A percentile compares a stretch with the other conserved stretches of the same genome.
Conservation (phyloP, 1,139 yeast genomes). For the Pneumocystis murina region DNA sequence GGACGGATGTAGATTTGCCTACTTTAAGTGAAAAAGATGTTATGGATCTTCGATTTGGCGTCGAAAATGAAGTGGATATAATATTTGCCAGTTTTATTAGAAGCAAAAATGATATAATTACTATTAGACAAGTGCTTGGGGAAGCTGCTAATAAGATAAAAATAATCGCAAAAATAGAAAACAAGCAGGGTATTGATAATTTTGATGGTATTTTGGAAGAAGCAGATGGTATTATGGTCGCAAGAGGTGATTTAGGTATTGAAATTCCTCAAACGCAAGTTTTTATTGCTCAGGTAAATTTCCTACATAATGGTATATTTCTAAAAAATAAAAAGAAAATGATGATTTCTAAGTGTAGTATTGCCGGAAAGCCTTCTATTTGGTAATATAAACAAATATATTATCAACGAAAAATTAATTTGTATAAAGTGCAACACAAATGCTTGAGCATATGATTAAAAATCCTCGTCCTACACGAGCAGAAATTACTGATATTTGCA, state of each 20-base stretch:
- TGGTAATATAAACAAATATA: constrained; percentile 27
- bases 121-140: constrained; percentile 87
- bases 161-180: constrained; percentile 93
- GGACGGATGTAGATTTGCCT: constrained; percentile 96
- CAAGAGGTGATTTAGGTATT: constrained; percentile 98
- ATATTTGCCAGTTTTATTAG: constrained; percentile 96
- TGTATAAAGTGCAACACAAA: constrained; percentile 63
- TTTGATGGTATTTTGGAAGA: constrained; percentile 86
- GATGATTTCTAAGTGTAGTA: constrained; percentile 95
- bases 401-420: not conserved
- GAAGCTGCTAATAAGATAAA: constrained; percentile 93
- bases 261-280: constrained; percentile 99
- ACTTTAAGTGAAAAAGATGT: constrained; percentile 94
- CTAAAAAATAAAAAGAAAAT: constrained; percentile 39
- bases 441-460: constrained; percentile 98
- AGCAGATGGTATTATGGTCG: constrained; percentile 99
- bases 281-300: constrained; percentile 59
- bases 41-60: constrained; percentile 83
- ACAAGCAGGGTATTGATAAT: constrained; percentile 99
- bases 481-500: constrained; percentile 97
- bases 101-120: constrained; percentile 74
- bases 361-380: constrained; percentile 98
- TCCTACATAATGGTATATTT: not conserved
- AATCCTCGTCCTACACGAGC: constrained; percentile 99
- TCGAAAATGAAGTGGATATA: constrained; percentile 94